Evolutionary conservation across 768 basidiomycete species (phyloP).

Genomic region (Imleria badia): DNA sequence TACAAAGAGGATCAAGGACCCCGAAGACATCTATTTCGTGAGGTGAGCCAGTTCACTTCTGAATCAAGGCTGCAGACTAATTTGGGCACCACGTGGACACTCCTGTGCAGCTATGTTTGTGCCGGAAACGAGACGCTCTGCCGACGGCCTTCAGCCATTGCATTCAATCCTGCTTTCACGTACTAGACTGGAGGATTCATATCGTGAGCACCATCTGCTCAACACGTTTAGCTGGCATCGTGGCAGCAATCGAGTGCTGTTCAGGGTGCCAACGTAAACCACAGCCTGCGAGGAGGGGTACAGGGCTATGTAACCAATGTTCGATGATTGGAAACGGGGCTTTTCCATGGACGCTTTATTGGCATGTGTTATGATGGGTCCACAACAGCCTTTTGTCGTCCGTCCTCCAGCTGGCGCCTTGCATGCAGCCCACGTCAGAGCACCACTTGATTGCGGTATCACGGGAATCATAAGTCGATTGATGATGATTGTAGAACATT

Average conservation of each 20-base stretch:
- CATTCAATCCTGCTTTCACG: constrained; percentile 27
- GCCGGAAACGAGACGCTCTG: constrained; percentile 22
- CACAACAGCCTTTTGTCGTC: constrained; percentile 10
- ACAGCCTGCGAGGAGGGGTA: constrained; percentile 26
- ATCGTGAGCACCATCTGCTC: constrained; percentile 14
- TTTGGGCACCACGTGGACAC: constrained; percentile 19
- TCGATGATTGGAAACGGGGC: constrained; percentile 17
- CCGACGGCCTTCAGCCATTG: constrained; percentile 20
- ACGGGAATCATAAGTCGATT: constrained; percentile 24
- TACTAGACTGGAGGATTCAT: constrained; percentile 23
- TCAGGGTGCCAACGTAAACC: constrained; percentile 31
- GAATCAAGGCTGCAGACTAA: background rate
- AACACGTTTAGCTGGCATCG: constrained; percentile 24
- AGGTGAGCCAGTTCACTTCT: constrained; percentile 25
- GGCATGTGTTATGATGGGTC: constrained; percentile 15
- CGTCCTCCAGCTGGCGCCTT: constrained; percentile 8
- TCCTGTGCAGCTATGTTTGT: constrained; percentile 13
- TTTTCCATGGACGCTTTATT: constrained; percentile 9
- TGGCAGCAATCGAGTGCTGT: constrained; percentile 21
- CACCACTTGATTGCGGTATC: constrained; percentile 8
- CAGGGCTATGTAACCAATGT: constrained; percentile 18
- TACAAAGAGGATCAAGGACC: constrained; percentile 19
- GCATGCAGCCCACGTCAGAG: constrained; percentile 25
- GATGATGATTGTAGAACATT: constrained; percentile 15
- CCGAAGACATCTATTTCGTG: constrained; percentile 14